Evolutionary conservation across 805 yeast species (phyloP).

Genomic region (Babjeviella inositovora): DNA sequence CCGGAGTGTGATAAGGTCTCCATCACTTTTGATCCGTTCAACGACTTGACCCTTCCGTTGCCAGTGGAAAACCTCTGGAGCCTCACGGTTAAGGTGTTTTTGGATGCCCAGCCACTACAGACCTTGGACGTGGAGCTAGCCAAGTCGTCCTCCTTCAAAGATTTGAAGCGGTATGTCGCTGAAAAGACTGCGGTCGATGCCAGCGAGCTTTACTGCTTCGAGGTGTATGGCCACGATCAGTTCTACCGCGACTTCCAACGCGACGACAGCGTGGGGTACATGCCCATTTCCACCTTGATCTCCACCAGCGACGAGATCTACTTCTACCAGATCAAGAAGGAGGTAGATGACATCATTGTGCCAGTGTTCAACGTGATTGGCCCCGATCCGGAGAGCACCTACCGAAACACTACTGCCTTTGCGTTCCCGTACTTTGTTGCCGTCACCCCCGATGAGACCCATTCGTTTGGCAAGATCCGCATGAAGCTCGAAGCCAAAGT

Average conservation of each 20-base stretch:
- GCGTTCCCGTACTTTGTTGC: constrained; percentile 69
- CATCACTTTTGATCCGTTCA: constrained; percentile 87
- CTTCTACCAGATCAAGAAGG: constrained; percentile 30
- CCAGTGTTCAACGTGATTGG: constrained; percentile 40
- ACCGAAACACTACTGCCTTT: constrained; percentile 29
- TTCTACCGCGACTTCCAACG: constrained; percentile 59
- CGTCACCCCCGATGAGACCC: constrained; percentile 30
- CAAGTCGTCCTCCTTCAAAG: constrained; percentile 46
- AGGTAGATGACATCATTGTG: constrained; percentile 33
- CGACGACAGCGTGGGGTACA: constrained; percentile 34
- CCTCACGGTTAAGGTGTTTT: constrained; percentile 44
- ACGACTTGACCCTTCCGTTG: constrained; percentile 77
- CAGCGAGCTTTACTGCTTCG: constrained; percentile 25
- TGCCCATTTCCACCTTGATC: constrained; percentile 57
- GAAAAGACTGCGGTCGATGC: constrained; percentile 18
- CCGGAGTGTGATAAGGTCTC: constrained; percentile 72
- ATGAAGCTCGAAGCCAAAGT: constrained; percentile 34
- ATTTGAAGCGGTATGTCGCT: constrained; percentile 46
- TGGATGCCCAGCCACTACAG: constrained; percentile 32
- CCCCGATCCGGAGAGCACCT: constrained; percentile 16
- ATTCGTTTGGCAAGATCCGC: constrained; percentile 41
- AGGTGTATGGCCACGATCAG: constrained; percentile 53
- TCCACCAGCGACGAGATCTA: constrained; percentile 44
- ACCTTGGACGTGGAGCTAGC: constrained; percentile 57
- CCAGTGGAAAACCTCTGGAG: constrained; percentile 68